Percentiles rank a stretch among this genome's conserved stretches.
Evolutionary conservation across 169 alveolate genomes (phyloP).

Genomic region (Cystoisospora suis): DNA sequence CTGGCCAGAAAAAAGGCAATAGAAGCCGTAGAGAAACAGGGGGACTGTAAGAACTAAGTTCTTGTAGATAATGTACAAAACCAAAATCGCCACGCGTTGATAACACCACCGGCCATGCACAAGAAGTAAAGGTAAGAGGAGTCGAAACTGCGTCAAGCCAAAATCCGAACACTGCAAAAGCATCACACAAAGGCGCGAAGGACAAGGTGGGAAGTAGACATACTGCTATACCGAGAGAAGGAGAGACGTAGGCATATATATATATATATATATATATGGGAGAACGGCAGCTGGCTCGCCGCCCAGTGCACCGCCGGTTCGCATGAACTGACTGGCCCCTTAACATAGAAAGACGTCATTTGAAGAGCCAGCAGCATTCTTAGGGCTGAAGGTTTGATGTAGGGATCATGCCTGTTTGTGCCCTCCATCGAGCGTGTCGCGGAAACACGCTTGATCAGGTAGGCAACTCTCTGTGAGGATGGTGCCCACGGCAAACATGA

Average conservation of each 20-base stretch:
- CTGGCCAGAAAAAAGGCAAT: conserved; percentile 93
- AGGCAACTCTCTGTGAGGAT: too few species aligned
- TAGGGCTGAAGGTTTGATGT: too few species aligned
- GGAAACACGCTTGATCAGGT: too few species aligned
- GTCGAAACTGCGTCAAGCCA: conserved; percentile 84
- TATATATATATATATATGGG: background rate
- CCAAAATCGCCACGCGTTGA: conserved; percentile 91
- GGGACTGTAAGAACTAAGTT: conserved; percentile 95
- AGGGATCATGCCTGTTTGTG: too few species aligned
- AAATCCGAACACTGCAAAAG: conserved; percentile 70
- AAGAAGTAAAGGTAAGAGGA: conserved; percentile 81
- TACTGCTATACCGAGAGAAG: background rate
- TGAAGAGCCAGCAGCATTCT: too few species aligned
- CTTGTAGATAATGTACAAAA: conserved; percentile 97
- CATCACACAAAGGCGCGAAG: background rate
- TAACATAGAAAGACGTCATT: too few species aligned
- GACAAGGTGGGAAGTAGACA: background rate
- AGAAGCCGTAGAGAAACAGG: conserved; percentile 89
- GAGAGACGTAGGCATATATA: background rate
- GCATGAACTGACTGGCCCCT: too few species aligned
- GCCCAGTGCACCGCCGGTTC: too few species aligned
- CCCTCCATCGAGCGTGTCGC: too few species aligned
- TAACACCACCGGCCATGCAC: conserved; percentile 91
- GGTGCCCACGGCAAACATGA: too few species aligned
- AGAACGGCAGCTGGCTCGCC: background rate